These are phyloP conservation scores for Ascochyta lentis DNA, from an alignment of 2,329 filamentous ascomycete genomes.

Conservation along the genomic window DNA sequence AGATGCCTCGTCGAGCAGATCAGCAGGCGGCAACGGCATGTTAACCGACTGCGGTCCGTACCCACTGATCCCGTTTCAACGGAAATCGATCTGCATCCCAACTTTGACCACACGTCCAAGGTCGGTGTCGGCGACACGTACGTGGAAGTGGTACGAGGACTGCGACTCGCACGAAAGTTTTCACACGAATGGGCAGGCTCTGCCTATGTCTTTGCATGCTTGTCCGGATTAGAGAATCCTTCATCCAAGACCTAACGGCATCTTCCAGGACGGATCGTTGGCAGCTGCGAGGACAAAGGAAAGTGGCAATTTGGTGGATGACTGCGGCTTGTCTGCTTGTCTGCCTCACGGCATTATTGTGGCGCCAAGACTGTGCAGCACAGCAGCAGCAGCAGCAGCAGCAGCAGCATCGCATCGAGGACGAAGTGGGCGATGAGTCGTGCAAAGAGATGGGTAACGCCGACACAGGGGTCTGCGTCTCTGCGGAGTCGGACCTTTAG, in stretches of 20 bases:
- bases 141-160: slow-evolving; percentile 5
- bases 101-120: slow-evolving; percentile 2
- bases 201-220: neutral
- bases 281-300: neutral
- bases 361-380: slow-evolving; percentile 7
- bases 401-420: neutral
- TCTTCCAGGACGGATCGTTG: neutral
- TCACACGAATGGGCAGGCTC: slow-evolving; percentile 3
- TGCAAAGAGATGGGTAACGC: neutral
- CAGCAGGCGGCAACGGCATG: slow-evolving; percentile 8
- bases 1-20: slow-evolving; percentile 11
- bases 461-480: neutral
- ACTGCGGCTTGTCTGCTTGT: neutral
- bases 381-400: neutral
- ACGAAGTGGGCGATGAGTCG: slow-evolving; percentile 2
- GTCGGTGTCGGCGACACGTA: slow-evolving; percentile 3
- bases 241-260: neutral
- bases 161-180: neutral
- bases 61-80: slow-evolving; percentile 4
- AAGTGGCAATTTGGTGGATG: slow-evolving; percentile 1
- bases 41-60: slow-evolving; percentile 16
- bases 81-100: slow-evolving; percentile 14
- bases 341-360: slow-evolving; percentile 12
- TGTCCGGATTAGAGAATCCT: neutral
- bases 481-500: slow-evolving; percentile 5